Conservation (phyloP, 257 asterid genomes). For the Hygrophila difformis region DNA sequence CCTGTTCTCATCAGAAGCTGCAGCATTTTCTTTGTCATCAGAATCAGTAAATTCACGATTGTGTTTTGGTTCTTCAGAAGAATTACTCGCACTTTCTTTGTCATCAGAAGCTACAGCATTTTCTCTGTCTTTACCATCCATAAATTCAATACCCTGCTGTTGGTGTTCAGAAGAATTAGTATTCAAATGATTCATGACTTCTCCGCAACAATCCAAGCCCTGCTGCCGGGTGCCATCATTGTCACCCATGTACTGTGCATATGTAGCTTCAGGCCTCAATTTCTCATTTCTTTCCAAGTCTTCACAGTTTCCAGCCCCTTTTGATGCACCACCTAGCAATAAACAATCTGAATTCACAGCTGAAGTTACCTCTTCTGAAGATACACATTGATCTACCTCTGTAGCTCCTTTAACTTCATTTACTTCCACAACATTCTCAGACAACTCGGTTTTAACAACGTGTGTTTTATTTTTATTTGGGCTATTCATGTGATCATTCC, state of each 20-base stretch:
- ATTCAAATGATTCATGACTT: not conserved
- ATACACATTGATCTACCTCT: conserved; percentile 16
- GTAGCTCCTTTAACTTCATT: conserved; percentile 16
- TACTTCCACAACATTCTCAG: conserved; percentile 5
- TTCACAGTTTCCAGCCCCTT: conserved; percentile 5
- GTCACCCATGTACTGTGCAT: conserved; percentile 18
- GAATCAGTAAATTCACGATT: conserved; percentile 21
- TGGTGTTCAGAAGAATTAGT: conserved; percentile 5
- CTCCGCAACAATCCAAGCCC: conserved; percentile 12
- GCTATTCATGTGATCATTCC: conserved; percentile 4
- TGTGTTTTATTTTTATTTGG: conserved; percentile 5
- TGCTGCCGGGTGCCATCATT: conserved; percentile 14
- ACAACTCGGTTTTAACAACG: conserved; percentile 1
- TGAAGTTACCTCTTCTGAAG: conserved; percentile 3
- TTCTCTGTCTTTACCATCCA: conserved; percentile 63
- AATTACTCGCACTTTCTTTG: conserved; percentile 24
- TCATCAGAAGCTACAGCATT: conserved; percentile 50
- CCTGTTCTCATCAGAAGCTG: conserved; percentile 69
- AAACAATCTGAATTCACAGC: conserved; percentile 8
- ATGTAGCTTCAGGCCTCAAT: conserved; percentile 15
- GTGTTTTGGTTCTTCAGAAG: conserved; percentile 20
- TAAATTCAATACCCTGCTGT: conserved; percentile 16
- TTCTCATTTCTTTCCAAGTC: conserved; percentile 17
- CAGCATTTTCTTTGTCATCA: conserved; percentile 74
- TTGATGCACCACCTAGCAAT: conserved; percentile 15